Percentiles rank a stretch among this genome's conserved stretches.
phyloP scores from a whole-genome alignment of 1,139 yeast species.

The Pichia sp. region DNA sequence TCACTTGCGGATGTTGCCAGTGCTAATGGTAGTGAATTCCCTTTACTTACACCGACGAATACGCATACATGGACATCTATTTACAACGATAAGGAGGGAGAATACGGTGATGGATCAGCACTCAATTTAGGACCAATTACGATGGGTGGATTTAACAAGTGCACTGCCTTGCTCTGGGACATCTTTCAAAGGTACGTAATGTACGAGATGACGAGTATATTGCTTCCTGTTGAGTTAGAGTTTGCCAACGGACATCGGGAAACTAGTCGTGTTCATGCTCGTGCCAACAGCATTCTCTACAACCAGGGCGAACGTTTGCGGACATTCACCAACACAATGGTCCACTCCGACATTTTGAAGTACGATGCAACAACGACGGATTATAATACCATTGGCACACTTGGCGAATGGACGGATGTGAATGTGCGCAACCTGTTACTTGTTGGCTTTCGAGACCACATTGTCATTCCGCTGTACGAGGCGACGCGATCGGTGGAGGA shows the following conservation, averaged over 20 bases:
- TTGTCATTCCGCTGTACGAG: slow-evolving; percentile 43
- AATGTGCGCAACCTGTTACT: slow-evolving; percentile 25
- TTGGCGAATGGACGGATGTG: slow-evolving; percentile 14
- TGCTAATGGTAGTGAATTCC: no score
- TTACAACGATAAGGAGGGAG: no score
- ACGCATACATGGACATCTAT: no score
- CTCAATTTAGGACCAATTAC: slow-evolving; percentile 10
- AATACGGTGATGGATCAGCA: no score
- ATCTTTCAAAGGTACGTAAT: slow-evolving; percentile 45
- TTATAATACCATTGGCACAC: slow-evolving; percentile 6
- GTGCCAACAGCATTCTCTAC: slow-evolving; percentile 9
- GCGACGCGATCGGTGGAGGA: slow-evolving; percentile 26
- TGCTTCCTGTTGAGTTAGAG: slow-evolving; percentile 52
- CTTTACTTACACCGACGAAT: no score
- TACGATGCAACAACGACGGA: background rate
- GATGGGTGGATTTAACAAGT: slow-evolving; percentile 21
- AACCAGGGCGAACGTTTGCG: slow-evolving; percentile 8
- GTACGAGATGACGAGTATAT: slow-evolving; percentile 52
- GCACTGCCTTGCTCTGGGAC: slow-evolving; percentile 44
- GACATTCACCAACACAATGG: slow-evolving; percentile 12
- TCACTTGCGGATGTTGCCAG: no score
- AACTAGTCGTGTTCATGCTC: slow-evolving; percentile 7
- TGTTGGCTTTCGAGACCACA: slow-evolving; percentile 40
- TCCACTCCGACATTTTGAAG: slow-evolving; percentile 12
- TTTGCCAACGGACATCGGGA: slow-evolving; percentile 12